These are phyloP conservation scores for Panellus pusillus DNA, from an alignment of 768 basidiomycete species.

Conservation along the genomic window DNA sequence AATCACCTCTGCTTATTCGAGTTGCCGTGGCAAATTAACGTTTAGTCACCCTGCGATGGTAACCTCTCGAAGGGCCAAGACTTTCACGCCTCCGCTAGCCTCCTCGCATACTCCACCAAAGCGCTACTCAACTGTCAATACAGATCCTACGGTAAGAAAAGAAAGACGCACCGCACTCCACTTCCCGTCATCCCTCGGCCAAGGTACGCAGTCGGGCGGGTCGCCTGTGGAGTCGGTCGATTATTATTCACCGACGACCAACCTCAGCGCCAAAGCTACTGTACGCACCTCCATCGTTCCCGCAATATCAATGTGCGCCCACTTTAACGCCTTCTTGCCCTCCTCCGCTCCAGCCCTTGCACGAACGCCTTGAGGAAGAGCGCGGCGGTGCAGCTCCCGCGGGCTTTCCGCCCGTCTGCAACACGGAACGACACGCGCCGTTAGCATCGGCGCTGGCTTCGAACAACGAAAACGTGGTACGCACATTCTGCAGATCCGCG, in stretches of 20 bases:
- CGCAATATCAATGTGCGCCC: slow-evolving; percentile 89
- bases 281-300: slow-evolving; percentile 67
- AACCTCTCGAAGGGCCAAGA: neutral
- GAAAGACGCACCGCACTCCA: slow-evolving; percentile 10
- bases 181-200: slow-evolving; percentile 33
- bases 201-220: slow-evolving; percentile 24
- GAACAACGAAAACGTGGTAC: slow-evolving; percentile 13
- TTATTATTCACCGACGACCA: neutral
- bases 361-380: slow-evolving; percentile 86
- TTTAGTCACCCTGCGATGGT: neutral
- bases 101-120: slow-evolving; percentile 13
- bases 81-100: neutral
- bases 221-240: neutral
- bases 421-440: neutral
- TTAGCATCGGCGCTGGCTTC: slow-evolving; percentile 1
- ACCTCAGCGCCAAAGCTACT: neutral
- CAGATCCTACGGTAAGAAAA: neutral
- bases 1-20: too few species aligned
- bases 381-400: slow-evolving; percentile 78
- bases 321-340: slow-evolving; percentile 60
- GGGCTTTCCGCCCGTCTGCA: slow-evolving; percentile 67
- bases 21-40: too few species aligned
- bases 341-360: slow-evolving; percentile 66
- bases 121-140: neutral
- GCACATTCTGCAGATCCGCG: slow-evolving; percentile 79